phyloP scores from a whole-genome alignment of 331 rosid genomes.

The Malus hybrid region DNA sequence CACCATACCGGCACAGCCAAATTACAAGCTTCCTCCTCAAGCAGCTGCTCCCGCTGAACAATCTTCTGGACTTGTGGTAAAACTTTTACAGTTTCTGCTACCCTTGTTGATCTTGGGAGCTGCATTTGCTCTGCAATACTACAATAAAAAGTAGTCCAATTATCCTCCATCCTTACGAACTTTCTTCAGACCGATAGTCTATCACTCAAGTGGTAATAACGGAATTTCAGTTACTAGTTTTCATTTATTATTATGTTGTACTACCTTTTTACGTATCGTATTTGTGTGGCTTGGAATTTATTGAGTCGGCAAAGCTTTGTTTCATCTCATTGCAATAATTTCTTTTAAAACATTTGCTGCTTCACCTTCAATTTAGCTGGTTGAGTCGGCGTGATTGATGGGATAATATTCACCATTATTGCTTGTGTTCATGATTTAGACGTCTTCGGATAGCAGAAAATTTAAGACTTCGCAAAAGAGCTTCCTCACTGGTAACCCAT shows the following conservation, averaged over 20 bases:
- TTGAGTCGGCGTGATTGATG: not conserved
- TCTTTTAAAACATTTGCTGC: not conserved
- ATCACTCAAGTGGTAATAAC: not conserved
- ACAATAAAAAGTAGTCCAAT: slow-evolving; percentile 26
- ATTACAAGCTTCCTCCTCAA: slow-evolving; percentile 12
- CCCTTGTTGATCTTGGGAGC: slow-evolving; percentile 59
- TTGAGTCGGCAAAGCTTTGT: not conserved
- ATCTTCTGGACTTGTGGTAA: slow-evolving; percentile 36
- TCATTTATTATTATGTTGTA: not conserved
- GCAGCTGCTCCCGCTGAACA: slow-evolving; percentile 16
- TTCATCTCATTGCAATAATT: not conserved
- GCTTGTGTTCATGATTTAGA: not conserved
- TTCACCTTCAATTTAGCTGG: not conserved
- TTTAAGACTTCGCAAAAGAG: not conserved
- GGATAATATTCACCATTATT: not conserved
- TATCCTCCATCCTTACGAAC: not conserved
- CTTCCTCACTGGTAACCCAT: too few species aligned
- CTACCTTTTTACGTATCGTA: not conserved
- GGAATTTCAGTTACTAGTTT: not conserved
- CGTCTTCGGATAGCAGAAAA: not conserved
- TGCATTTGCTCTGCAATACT: slow-evolving; percentile 59
- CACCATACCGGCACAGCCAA: slow-evolving; percentile 36
- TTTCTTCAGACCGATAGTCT: not conserved
- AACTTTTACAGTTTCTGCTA: slow-evolving; percentile 45
- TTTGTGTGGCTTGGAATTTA: not conserved